Conservation (phyloP, 2,329 filamentous ascomycete genomes). For the Trichoderma atrobrunneum region DNA sequence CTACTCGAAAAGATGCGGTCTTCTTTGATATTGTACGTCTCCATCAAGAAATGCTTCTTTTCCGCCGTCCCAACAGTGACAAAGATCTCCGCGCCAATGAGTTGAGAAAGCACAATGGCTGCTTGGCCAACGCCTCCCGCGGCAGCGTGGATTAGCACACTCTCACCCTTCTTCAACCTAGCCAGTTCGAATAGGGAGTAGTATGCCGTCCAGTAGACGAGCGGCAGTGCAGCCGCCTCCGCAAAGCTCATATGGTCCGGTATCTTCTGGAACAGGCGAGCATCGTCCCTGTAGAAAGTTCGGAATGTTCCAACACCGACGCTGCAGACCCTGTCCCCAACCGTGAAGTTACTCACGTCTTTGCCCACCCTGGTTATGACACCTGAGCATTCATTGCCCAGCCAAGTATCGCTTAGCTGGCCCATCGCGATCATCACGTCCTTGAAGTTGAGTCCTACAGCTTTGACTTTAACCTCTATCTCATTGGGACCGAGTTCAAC, state of each 20-base stretch:
- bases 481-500: neutral
- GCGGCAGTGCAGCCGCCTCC: neutral
- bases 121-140: neutral
- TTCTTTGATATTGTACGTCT: neutral
- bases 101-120: neutral
- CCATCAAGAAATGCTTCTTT: neutral
- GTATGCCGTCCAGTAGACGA: neutral
- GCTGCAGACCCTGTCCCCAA: neutral
- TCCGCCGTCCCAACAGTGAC: neutral
- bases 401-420: neutral
- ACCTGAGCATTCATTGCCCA: neutral
- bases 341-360: neutral
- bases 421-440: neutral
- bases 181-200: neutral
- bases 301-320: neutral
- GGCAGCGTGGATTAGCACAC: neutral
- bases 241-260: neutral
- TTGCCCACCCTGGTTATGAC: neutral
- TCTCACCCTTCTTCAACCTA: neutral
- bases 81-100: neutral
- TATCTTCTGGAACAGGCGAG: neutral
- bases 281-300: neutral
- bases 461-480: neutral
- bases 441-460: neutral
- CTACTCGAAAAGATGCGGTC: neutral